A percentile compares a stretch with the other conserved stretches of the same genome.
These are phyloP conservation scores for Fraxinus anomala DNA, from an alignment of 257 asterid species.

Conservation along the genomic window DNA sequence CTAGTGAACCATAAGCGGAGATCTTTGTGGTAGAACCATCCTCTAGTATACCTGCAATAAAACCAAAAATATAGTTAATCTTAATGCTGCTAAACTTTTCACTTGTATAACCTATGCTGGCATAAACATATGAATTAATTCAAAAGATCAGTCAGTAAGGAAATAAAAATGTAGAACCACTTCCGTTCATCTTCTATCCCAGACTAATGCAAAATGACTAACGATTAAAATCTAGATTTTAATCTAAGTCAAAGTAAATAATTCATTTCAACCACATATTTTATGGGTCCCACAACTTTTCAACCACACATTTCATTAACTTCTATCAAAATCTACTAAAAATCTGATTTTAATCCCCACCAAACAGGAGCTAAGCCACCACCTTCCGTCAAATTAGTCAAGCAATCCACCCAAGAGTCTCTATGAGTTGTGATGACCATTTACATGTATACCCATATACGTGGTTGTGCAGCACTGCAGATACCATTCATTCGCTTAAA, in stretches of 20 bases:
- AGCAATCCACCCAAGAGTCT: background rate
- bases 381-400: background rate
- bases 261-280: too few relatives aligned
- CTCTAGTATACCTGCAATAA: slow-evolving; percentile 59
- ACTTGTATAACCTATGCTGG: too few relatives aligned
- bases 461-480: background rate
- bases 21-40: slow-evolving; percentile 86
- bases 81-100: background rate
- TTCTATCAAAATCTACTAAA: too few relatives aligned
- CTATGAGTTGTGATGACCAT: background rate
- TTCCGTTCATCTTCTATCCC: background rate
- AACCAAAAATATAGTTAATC: slow-evolving; percentile 10
- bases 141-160: background rate
- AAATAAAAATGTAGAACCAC: background rate
- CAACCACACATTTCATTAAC: too few relatives aligned
- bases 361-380: background rate
- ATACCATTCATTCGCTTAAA: background rate
- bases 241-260: too few relatives aligned
- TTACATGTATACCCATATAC: background rate
- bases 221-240: background rate
- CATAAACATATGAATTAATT: background rate
- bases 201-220: background rate
- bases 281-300: too few relatives aligned
- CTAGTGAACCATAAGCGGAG: slow-evolving; percentile 66
- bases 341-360: too few relatives aligned